A percentile compares a stretch with the other conserved stretches of the same genome.
phyloP scores from a whole-genome alignment of 1,139 yeast species.

The Geotrichum restrictum region DNA sequence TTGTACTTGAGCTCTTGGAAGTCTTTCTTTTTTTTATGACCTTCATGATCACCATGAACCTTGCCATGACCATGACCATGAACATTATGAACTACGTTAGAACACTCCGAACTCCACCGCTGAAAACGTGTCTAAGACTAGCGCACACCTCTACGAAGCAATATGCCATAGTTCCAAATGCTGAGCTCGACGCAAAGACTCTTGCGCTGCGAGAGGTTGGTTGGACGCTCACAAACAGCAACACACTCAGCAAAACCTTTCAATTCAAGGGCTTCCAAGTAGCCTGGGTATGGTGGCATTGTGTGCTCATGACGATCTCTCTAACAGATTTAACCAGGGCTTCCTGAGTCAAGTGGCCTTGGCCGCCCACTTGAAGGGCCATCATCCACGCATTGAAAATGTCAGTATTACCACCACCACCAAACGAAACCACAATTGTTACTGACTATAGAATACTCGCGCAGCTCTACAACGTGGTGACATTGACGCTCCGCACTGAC shows the following conservation, averaged over 20 bases:
- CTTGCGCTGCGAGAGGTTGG: conserved; percentile 1
- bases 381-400: conserved; percentile 53
- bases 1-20: too few relatives aligned
- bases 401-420: conserved; percentile 21
- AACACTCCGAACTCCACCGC: too few relatives aligned
- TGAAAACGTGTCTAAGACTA: too few relatives aligned
- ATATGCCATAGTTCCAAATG: neutral
- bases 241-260: conserved; percentile 12
- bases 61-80: too few relatives aligned
- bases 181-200: neutral
- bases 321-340: conserved; percentile 31
- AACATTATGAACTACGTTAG: too few relatives aligned
- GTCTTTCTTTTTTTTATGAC: too few relatives aligned
- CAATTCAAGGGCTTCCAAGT: conserved; percentile 25
- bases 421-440: too few relatives aligned
- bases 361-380: conserved; percentile 57
- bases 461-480: conserved; percentile 55
- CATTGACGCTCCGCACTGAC: conserved; percentile 61
- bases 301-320: neutral
- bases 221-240: neutral
- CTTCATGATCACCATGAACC: too few relatives aligned
- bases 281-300: conserved; percentile 28
- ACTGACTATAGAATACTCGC: neutral
- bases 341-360: conserved; percentile 61
- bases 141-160: neutral